phyloP scores from a whole-genome alignment of 2,329 filamentous ascomycete species.

The Coniosporium tulheliwenetii region DNA sequence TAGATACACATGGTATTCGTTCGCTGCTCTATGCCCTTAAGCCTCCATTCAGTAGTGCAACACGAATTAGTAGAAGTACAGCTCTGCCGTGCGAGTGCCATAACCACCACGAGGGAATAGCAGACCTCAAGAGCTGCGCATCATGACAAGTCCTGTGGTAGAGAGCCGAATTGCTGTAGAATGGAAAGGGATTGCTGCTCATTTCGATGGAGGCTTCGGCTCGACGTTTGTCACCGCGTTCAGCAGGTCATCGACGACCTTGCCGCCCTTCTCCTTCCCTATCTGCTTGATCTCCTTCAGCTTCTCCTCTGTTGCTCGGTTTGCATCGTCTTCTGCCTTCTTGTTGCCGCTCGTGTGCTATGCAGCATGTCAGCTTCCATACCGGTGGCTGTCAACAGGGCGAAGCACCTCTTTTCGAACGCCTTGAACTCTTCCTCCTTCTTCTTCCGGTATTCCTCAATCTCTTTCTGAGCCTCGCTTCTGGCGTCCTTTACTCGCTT shows the following conservation, averaged over 20 bases:
- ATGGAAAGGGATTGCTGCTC: too few relatives aligned
- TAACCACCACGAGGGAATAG: too few relatives aligned
- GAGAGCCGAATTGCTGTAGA: too few relatives aligned
- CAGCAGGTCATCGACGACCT: constrained; percentile 72
- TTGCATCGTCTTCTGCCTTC: constrained; percentile 53
- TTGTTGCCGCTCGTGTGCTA: constrained; percentile 89
- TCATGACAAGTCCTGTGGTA: too few relatives aligned
- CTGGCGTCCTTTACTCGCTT: constrained; percentile 95
- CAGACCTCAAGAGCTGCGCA: too few relatives aligned
- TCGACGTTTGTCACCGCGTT: constrained; percentile 73
- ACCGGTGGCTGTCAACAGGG: not conserved
- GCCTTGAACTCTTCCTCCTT: constrained; percentile 94
- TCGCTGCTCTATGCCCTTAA: too few relatives aligned
- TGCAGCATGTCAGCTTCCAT: constrained; percentile 2
- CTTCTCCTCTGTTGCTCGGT: constrained; percentile 65
- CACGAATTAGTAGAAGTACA: too few relatives aligned
- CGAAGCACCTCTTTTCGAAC: constrained; percentile 61
- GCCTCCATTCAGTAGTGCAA: too few relatives aligned
- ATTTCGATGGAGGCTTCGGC: constrained; percentile 41
- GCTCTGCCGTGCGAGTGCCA: too few relatives aligned
- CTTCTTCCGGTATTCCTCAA: constrained; percentile 73
- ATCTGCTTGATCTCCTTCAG: constrained; percentile 69
- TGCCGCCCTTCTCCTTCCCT: constrained; percentile 62
- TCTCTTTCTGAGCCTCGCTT: constrained; percentile 93
- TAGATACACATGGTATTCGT: too few relatives aligned